Base-by-base conservation (phyloP, 148 eudicot genomes). In the Diospyros lotus region DNA sequence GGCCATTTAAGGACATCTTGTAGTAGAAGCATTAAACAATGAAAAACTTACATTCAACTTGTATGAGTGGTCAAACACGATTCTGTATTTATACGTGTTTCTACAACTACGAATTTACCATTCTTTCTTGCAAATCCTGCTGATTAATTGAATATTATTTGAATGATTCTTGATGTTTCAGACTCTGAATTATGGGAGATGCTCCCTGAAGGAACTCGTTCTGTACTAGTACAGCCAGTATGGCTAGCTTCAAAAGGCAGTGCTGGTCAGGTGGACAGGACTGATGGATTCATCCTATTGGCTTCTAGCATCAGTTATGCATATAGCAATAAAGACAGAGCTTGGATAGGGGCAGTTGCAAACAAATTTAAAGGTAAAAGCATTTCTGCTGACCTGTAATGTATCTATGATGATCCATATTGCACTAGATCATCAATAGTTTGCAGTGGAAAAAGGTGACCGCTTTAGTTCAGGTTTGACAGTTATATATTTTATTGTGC, bases 291-390 rank as follows among this genome's bases (percentile, higher is more conserved):
- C 79, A 79, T 94, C 6, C 76, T 94, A 73, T 74, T 91, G 81
- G 93, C 92, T 68, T 94, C 98, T 72, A 89, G 83, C 80, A 84
- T 87, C 63, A 77, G 73, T 80, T 92, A 86, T 83, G 97, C 92
- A 58, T 94, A 85, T 73, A 88, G 78, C 73, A 84, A 86, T 52
- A 92, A 84, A 84, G 97, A 93, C 74, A 82, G 77, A 79, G 85
- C 86, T 45, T 95, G 99, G 97, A 86, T 91, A 73, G 79, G 84
- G 82, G 94, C 99, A 72, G 78, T 92, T 53, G 87, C 94, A 46
- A 88, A 84, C 80, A 95, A 92, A 80, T 95, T 90, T 76, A 72
- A 77, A 82, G 88, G 84, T 81, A 73, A 72, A 66, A 61, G 44
- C 58, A 73, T 58, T 70, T 63, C 10, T 38, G 9, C 53, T 70